Conservation (phyloP, 73 alveolate species). For the Paramecium tetraurelia region DNA sequence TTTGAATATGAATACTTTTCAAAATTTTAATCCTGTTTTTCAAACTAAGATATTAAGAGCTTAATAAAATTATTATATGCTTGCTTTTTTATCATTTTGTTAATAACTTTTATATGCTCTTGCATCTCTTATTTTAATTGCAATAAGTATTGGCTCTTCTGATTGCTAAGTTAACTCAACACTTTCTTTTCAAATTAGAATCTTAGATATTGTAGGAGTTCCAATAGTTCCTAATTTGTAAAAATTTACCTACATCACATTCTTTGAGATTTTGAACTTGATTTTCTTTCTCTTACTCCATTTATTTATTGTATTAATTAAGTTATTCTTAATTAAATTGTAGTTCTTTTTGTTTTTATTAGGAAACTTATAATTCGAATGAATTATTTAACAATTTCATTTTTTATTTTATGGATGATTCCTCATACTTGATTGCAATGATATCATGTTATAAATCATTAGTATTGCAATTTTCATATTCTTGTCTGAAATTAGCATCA, state of each 20-base stretch:
- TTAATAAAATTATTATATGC: not conserved
- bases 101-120: not conserved
- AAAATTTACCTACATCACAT: slow-evolving; percentile 25
- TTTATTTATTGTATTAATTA: not conserved
- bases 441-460: not conserved
- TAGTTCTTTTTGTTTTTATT: not conserved
- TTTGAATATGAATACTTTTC: not conserved
- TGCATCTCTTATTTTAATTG: not conserved
- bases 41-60: not conserved
- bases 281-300: not conserved
- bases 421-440: not conserved
- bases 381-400: not conserved
- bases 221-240: slow-evolving; percentile 12
- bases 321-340: not conserved
- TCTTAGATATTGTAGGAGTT: not conserved
- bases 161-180: not conserved
- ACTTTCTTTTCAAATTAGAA: not conserved
- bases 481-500: not conserved
- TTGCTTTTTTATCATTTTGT: not conserved
- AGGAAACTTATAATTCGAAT: not conserved
- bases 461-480: not conserved
- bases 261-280: not conserved
- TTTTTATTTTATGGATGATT: not conserved
- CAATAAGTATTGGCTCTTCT: not conserved
- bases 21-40: not conserved